A percentile compares a stretch with the other conserved stretches of the same genome.
These are phyloP conservation scores for Carex myosuroides DNA, from an alignment of 176 grass and related monocot genomes.

Conservation along the genomic window DNA sequence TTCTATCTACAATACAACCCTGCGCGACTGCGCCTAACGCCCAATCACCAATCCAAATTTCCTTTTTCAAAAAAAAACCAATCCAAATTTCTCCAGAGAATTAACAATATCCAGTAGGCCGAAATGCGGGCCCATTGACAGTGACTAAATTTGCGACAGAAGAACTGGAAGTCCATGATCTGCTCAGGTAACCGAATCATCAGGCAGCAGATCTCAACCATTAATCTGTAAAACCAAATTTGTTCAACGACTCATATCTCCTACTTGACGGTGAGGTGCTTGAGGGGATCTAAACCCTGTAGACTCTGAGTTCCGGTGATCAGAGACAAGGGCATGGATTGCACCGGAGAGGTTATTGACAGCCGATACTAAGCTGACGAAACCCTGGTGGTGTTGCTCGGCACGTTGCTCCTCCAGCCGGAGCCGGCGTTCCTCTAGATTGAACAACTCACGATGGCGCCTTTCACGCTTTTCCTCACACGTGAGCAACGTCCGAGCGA, in stretches of 20 bases:
- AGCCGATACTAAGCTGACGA: slow-evolving; percentile 63
- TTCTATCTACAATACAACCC: slow-evolving; percentile 9
- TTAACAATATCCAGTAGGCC: background rate
- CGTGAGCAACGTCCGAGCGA: slow-evolving; percentile 69
- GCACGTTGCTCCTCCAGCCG: slow-evolving; percentile 75
- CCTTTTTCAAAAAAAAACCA: too few relatives aligned
- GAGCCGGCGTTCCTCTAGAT: slow-evolving; percentile 85
- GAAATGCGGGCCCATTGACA: background rate
- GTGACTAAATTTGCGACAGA: background rate
- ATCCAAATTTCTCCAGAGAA: background rate
- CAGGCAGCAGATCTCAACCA: background rate
- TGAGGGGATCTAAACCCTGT: background rate
- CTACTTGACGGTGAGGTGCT: background rate
- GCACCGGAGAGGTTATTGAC: slow-evolving; percentile 85
- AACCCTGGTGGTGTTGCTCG: slow-evolving; percentile 85
- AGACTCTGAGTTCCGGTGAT: slow-evolving; percentile 33
- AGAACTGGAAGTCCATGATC: background rate
- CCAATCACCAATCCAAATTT: background rate
- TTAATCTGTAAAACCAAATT: background rate
- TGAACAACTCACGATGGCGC: slow-evolving; percentile 74
- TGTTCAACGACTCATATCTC: background rate
- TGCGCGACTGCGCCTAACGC: background rate
- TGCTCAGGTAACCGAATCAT: background rate
- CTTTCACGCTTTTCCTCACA: slow-evolving; percentile 94
- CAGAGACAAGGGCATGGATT: slow-evolving; percentile 81